A percentile compares a stretch with the other conserved stretches of the same genome.
Conservation (phyloP, 2,329 filamentous ascomycete species). For the Paracoccidioides lutzii region DNA sequence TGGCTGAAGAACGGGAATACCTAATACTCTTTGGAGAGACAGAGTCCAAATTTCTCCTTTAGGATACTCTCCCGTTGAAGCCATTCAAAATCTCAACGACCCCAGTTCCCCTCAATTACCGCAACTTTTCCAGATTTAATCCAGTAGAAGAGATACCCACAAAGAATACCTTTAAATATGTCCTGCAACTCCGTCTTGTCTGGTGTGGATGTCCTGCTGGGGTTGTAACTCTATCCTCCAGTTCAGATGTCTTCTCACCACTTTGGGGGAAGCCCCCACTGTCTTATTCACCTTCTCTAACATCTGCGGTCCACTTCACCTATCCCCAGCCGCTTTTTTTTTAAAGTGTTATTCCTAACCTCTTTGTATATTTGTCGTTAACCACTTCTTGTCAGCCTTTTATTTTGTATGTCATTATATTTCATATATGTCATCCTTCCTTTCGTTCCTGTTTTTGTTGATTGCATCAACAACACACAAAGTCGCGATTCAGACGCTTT, state of each 20-base stretch:
- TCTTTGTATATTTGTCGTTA: background rate
- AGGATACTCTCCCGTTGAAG: background rate
- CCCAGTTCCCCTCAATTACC: background rate
- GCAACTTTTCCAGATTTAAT: background rate
- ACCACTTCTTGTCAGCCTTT: background rate
- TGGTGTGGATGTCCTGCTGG: background rate
- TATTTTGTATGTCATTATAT: background rate
- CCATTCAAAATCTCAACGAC: background rate
- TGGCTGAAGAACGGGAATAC: background rate
- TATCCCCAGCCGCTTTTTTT: background rate
- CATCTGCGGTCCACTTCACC: background rate
- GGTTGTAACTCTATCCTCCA: background rate
- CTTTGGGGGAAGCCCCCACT: slow-evolving; percentile 1
- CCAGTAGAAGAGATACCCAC: background rate
- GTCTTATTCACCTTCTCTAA: background rate
- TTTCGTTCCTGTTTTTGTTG: background rate
- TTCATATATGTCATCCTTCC: background rate
- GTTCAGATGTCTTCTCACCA: background rate
- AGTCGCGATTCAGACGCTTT: background rate
- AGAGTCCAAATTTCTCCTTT: background rate
- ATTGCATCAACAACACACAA: background rate
- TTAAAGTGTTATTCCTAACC: background rate
- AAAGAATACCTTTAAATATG: background rate
- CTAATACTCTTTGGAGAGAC: background rate
- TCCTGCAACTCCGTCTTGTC: background rate